phyloP scores from a whole-genome alignment of 2,329 filamentous ascomycete genomes.

The Fusarium sp. region DNA sequence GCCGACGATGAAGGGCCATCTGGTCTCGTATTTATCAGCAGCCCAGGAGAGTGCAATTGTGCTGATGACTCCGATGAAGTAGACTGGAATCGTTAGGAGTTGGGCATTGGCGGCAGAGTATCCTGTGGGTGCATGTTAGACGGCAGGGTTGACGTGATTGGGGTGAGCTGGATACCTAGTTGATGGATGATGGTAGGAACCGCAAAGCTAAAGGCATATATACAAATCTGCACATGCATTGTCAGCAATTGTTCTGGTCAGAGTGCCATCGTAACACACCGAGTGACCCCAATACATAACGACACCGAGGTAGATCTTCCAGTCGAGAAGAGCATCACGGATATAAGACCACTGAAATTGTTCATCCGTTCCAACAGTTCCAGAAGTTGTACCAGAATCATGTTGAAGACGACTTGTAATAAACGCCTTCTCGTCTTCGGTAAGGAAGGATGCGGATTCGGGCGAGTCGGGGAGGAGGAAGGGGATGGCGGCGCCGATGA shows the following conservation, averaged over 20 bases:
- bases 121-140: too few species aligned
- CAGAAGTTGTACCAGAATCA: neutral
- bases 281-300: neutral
- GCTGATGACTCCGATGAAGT: neutral
- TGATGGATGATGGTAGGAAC: neutral
- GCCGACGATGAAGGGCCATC: slow-evolving; percentile 6
- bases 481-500: neutral
- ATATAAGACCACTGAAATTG: neutral
- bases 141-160: too few species aligned
- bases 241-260: too few species aligned
- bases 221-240: neutral
- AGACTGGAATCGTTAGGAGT: slow-evolving; percentile 12
- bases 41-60: neutral
- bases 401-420: neutral
- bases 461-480: neutral
- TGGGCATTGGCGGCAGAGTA: slow-evolving; percentile 11
- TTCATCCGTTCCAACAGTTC: neutral
- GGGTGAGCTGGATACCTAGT: neutral
- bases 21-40: neutral
- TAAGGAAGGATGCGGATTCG: slow-evolving; percentile 1
- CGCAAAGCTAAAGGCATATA: neutral
- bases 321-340: neutral
- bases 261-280: neutral
- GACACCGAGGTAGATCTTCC: neutral
- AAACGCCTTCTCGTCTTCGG: neutral